Base-by-base conservation (phyloP, 1,284 basidiomycete genomes). In the Puccinia hordei region DNA sequence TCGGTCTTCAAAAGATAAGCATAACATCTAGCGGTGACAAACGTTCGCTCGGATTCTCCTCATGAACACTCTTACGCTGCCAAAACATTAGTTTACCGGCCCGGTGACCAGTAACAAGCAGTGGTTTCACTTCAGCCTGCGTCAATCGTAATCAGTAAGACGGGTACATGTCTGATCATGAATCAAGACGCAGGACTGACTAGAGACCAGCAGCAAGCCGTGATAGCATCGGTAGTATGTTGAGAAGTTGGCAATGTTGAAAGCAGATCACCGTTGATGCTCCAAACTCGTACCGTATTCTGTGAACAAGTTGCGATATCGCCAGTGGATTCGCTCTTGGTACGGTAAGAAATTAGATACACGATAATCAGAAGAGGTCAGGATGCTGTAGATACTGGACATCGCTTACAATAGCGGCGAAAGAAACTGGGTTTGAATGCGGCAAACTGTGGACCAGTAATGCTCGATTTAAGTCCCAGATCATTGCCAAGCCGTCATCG, bases 391-490 rank as follows among this genome's bases (percentile, higher is more conserved):
- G 89, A 92, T 90, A 55, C 8, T 6, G 8, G 2, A 9, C 8
- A 59, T 53, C 10, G 80, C 81, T 51, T 57, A 72, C 57, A 73
- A 73, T 51, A 3, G 76, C 76, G 46, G 55, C 76, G 8, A 79
- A 41, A n/a, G 51, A 51, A 30, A 79, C 76, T 4, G 76, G 55
- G 38, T 38, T 61, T 53, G 83, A 83, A 51, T 83, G 83, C 13
- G 80, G 82, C 33, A 86, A 82, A 49, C 82, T 75, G 9, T 83
- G 82, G 1, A 85, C 83, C 61, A 84, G 83, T 13, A 81, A 78
- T 35, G 82, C 83, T 35, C 91, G 88, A 84, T 98, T 97, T 77
- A 94, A 88, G 85, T 98, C 95, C 95, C 95, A 98, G 9, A 97
- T 83, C 19, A 92, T 91, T 0, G 92, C 93, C 81, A 90, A 92